phyloP scores from a whole-genome alignment of 345 rosid species.

The Chamaenerion angustifolium region DNA sequence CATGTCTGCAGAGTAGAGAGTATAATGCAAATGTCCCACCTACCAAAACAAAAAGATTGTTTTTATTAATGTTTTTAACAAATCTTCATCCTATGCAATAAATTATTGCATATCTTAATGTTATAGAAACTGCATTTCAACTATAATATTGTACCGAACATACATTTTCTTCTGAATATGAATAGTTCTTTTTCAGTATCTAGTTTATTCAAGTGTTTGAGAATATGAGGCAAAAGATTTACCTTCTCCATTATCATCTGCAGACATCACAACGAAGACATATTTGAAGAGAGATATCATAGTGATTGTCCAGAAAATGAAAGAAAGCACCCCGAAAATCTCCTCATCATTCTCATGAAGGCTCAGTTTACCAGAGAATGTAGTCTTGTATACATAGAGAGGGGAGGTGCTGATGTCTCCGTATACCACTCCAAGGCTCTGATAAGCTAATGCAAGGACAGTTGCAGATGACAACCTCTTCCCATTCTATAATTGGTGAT shows the following conservation, averaged over 20 bases:
- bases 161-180: background rate
- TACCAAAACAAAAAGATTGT: slow-evolving; percentile 19
- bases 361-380: slow-evolving; percentile 69
- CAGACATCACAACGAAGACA: slow-evolving; percentile 46
- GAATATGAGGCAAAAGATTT: background rate
- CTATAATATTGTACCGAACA: too few relatives aligned
- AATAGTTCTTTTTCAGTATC: too few relatives aligned
- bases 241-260: slow-evolving; percentile 90
- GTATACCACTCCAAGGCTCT: slow-evolving; percentile 85
- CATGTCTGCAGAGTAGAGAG: slow-evolving; percentile 77
- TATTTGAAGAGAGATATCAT: slow-evolving; percentile 64
- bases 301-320: slow-evolving; percentile 87
- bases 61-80: too few relatives aligned
- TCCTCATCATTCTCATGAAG: slow-evolving; percentile 66
- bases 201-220: too few relatives aligned
- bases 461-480: slow-evolving; percentile 40
- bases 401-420: slow-evolving; percentile 75
- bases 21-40: slow-evolving; percentile 89
- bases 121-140: background rate
- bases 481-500: slow-evolving; percentile 30
- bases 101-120: too few relatives aligned
- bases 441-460: slow-evolving; percentile 64
- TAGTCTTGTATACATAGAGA: slow-evolving; percentile 70
- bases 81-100: too few relatives aligned
- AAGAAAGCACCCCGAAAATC: slow-evolving; percentile 70